These are phyloP conservation scores for Kregervanrija fluxuum DNA, from an alignment of 805 yeast species.

Conservation along the genomic window DNA sequence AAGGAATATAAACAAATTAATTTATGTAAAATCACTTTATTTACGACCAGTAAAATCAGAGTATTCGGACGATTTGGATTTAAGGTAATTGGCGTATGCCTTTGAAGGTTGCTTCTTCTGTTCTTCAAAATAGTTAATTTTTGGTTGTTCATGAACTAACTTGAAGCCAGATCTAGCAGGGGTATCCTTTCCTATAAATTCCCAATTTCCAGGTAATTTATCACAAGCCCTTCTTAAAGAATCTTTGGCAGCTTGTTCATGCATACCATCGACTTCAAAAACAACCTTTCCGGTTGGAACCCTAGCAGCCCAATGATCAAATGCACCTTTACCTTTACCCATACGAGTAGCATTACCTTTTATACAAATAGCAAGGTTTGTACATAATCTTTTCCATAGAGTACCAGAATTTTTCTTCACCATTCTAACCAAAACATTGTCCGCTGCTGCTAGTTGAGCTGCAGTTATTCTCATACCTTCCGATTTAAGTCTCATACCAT, in stretches of 20 bases:
- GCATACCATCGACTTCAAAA: constrained; percentile 73
- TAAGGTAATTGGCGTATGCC: constrained; percentile 48
- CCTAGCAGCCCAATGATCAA: constrained; percentile 95
- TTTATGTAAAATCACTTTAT: background rate
- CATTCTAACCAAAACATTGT: constrained; percentile 73
- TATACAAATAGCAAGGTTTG: constrained; percentile 85
- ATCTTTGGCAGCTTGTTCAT: constrained; percentile 84
- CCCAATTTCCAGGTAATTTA: constrained; percentile 88
- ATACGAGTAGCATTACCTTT: constrained; percentile 99
- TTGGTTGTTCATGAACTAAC: constrained; percentile 36
- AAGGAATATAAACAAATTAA: background rate
- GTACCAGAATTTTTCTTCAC: constrained; percentile 73
- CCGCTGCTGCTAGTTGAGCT: constrained; percentile 85
- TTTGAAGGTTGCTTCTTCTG: constrained; percentile 57
- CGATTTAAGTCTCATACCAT: constrained; percentile 81
- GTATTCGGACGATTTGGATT: constrained; percentile 46
- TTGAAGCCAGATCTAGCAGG: constrained; percentile 68
- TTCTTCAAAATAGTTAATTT: constrained; percentile 47
- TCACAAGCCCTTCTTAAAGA: constrained; percentile 85
- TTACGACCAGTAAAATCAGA: constrained; percentile 29
- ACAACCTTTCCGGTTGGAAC: constrained; percentile 93
- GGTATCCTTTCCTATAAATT: constrained; percentile 61
- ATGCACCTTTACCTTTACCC: constrained; percentile 99
- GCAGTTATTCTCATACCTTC: constrained; percentile 85
- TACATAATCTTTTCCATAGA: constrained; percentile 72